Base-by-base conservation (phyloP, 225 moss, liverwort and hornwort species). In the Thuidium tamariscinum region DNA sequence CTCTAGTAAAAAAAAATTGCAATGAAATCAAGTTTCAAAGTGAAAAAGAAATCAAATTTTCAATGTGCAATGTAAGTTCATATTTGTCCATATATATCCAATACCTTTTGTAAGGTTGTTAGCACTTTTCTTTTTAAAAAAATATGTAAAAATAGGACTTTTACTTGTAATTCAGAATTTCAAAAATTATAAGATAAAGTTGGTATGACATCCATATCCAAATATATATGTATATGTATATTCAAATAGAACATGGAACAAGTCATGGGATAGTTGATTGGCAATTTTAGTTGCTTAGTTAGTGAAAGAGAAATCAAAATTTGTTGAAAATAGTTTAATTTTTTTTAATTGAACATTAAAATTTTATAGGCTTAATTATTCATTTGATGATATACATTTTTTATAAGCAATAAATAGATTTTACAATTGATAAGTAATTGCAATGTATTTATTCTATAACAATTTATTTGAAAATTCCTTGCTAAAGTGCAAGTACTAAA, bases 261-360 rank as follows among this genome's bases (percentile, higher is more conserved):
- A 34, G 21, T 8, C 8, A 34, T 8, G 0, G 1, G 0, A 49
- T 5, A 21, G 0, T 34, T 51, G 1, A 0, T 51, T 51, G 22
- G 5, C 3, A 51, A 21, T 13, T 74, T 14, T 51, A 74, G 51
- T 74, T 74, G 13, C 5, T 34, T 13, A 30, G 5, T 46, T n/a
- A 1, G 23, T 16, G 6, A 72, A 46, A 1, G n/a, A n/a, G n/a
- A 46, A 72, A 72, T 71, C 10, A 29, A 46, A 17, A 29, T 72
- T 32, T 48, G 2, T 30, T 48, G 4, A 2, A 46, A 46, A 6
- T 72, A 4, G 0, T 0, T 71, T 16, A 18, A 1, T 18, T 46
- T 30, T n/a, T n/a, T n/a, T n/a, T n/a, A n/a, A 46, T 18, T 30
- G 11, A 18, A 30, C 11, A 29, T 11, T 19, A 30, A 46, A 9